Conservation (phyloP, 2,329 filamentous ascomycete genomes). For the Fusarium guadeloupense region DNA sequence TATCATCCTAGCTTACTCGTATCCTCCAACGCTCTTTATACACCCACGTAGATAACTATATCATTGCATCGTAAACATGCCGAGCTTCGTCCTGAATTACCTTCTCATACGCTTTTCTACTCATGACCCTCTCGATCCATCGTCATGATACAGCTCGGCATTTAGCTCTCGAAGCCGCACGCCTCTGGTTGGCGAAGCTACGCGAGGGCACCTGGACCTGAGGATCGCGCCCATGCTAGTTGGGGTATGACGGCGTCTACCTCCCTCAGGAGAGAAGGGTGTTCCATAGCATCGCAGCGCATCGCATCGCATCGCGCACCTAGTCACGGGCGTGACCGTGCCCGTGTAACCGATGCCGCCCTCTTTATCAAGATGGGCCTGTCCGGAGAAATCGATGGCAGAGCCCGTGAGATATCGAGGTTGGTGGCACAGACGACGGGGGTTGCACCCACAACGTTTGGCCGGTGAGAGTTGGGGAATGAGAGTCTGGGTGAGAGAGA, state of each 20-base stretch:
- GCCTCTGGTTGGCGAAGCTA: conserved; percentile 35
- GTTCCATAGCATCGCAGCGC: conserved; percentile 25
- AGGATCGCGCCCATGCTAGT: conserved; percentile 11
- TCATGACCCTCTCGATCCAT: not conserved
- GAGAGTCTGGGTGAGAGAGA: not conserved
- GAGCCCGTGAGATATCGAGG: not conserved
- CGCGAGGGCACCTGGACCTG: conserved; percentile 27
- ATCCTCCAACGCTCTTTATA: not conserved
- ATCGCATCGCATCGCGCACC: conserved; percentile 18
- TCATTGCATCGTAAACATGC: not conserved
- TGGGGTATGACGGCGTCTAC: conserved; percentile 35
- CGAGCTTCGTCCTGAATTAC: not conserved
- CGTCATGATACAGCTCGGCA: conserved; percentile 12
- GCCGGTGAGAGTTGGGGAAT: conserved; percentile 1
- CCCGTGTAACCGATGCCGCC: conserved; percentile 20
- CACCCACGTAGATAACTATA: not conserved
- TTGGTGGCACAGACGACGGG: conserved; percentile 6
- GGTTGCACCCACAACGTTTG: conserved; percentile 1
- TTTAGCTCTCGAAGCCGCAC: not conserved
- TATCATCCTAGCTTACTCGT: not conserved
- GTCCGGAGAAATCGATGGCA: conserved; percentile 1
- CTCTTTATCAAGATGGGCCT: not conserved
- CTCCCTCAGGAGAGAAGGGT: conserved; percentile 5
- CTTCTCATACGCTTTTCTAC: not conserved
- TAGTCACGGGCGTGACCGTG: conserved; percentile 28